These are phyloP conservation scores for Penicillium canariense DNA, from an alignment of 495 filamentous ascomycete species.

Conservation along the genomic window DNA sequence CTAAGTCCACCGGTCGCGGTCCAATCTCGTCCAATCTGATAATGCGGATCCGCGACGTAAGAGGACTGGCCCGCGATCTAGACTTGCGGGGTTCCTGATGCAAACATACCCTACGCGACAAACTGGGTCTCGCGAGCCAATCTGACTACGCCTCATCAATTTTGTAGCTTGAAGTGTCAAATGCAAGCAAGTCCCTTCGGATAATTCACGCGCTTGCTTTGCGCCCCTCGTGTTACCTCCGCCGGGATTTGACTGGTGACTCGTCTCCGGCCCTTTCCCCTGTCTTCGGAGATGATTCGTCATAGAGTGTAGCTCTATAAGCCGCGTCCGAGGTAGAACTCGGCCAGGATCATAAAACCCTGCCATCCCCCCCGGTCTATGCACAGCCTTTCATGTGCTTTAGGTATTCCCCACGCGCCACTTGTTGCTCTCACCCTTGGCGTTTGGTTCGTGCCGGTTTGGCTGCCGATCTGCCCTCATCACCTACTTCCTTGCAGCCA, in stretches of 20 bases:
- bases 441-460: not conserved
- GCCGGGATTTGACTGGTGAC: not conserved
- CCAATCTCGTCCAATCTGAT: slow-evolving; percentile 17
- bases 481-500: not conserved
- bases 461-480: not conserved
- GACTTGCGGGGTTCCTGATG: slow-evolving; percentile 28
- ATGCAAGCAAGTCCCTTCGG: not conserved
- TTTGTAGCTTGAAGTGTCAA: not conserved
- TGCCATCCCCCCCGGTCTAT: not conserved
- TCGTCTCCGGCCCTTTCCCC: not conserved
- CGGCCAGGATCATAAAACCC: not conserved
- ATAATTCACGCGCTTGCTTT: slow-evolving; percentile 1
- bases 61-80: slow-evolving; percentile 17
- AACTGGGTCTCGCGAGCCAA: slow-evolving; percentile 17
- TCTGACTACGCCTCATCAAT: not conserved
- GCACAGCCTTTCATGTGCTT: not conserved
- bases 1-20: slow-evolving; percentile 7
- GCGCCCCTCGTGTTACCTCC: not conserved
- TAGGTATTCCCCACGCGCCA: not conserved
- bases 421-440: not conserved
- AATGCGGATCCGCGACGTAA: slow-evolving; percentile 5
- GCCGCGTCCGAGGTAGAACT: slow-evolving; percentile 10
- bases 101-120: slow-evolving; percentile 22
- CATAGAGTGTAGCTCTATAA: slow-evolving; percentile 23
- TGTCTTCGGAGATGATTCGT: slow-evolving; percentile 22